These are phyloP conservation scores for Citrullus amarus DNA, from an alignment of 306 rosid species.

Conservation along the genomic window DNA sequence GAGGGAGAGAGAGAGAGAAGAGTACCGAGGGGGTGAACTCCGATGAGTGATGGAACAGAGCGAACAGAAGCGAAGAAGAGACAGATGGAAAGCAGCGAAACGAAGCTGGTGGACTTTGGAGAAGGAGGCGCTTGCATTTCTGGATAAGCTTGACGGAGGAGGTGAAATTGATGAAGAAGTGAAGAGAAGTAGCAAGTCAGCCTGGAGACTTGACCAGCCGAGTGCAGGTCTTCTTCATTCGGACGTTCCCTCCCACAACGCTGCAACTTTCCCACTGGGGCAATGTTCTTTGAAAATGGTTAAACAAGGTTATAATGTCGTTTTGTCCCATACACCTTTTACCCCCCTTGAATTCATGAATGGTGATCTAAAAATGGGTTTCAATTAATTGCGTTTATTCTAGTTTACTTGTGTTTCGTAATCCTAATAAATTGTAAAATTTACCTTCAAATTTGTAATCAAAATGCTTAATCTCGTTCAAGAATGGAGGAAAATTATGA, in stretches of 20 bases:
- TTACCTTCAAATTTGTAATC: no score
- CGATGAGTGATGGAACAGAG: constrained; percentile 33
- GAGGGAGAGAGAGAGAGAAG: not conserved
- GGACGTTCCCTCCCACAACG: not conserved
- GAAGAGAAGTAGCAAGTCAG: not conserved
- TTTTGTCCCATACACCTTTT: no score
- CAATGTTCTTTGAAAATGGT: not conserved
- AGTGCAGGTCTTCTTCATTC: not conserved
- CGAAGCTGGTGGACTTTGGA: not conserved
- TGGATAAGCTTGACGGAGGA: not conserved
- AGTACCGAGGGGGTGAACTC: constrained; percentile 74
- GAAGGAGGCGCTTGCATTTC: constrained; percentile 11
- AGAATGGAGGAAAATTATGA: no score
- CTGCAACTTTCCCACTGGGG: not conserved
- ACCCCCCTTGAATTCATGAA: no score
- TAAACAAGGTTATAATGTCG: no score
- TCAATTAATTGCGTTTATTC: no score
- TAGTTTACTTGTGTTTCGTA: no score
- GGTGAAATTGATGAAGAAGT: not conserved
- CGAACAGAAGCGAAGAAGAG: constrained; percentile 17
- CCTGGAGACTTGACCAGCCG: not conserved
- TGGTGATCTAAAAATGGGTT: no score
- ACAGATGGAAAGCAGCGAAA: constrained; percentile 19
- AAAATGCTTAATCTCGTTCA: no score
- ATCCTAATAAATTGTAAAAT: no score